Conservation (phyloP, 495 filamentous ascomycete genomes). For the Xeromyces bisporus region DNA sequence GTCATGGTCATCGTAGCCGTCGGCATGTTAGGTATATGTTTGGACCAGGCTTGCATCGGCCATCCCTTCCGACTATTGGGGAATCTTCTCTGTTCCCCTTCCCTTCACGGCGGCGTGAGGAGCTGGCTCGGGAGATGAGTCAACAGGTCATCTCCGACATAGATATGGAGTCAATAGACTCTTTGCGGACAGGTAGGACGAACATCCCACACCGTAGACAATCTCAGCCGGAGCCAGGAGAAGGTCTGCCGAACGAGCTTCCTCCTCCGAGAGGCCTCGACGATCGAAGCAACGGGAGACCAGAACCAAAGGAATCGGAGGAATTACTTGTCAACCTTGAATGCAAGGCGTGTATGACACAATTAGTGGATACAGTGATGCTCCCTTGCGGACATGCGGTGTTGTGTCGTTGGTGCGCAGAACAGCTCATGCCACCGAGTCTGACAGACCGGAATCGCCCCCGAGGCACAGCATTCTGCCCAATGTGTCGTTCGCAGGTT, state of each 20-base stretch:
- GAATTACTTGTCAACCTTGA: conserved; percentile 33
- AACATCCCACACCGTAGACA: no score
- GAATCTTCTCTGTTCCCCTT: no score
- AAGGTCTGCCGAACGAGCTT: background rate
- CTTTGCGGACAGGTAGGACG: no score
- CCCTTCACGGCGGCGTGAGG: no score
- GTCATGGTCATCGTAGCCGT: no score
- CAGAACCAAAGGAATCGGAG: conserved; percentile 27
- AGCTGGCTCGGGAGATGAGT: no score
- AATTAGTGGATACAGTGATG: conserved; percentile 35
- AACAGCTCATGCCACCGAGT: conserved; percentile 7
- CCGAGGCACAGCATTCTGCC: conserved; percentile 6
- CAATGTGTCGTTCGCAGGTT: conserved; percentile 11
- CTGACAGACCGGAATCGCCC: conserved; percentile 2
- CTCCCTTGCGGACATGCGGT: conserved; percentile 41
- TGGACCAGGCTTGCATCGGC: no score
- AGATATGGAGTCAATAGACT: no score
- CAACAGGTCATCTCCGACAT: no score
- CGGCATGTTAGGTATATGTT: no score
- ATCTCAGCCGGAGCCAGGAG: no score
- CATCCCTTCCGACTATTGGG: no score
- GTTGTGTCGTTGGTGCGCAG: conserved; percentile 28
- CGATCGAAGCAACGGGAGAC: conserved; percentile 10
- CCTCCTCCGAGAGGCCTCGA: conserved; percentile 6
- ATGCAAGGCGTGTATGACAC: conserved; percentile 38